Conservation (phyloP, 2,329 filamentous ascomycete species). For the Scedosporium boydii region DNA sequence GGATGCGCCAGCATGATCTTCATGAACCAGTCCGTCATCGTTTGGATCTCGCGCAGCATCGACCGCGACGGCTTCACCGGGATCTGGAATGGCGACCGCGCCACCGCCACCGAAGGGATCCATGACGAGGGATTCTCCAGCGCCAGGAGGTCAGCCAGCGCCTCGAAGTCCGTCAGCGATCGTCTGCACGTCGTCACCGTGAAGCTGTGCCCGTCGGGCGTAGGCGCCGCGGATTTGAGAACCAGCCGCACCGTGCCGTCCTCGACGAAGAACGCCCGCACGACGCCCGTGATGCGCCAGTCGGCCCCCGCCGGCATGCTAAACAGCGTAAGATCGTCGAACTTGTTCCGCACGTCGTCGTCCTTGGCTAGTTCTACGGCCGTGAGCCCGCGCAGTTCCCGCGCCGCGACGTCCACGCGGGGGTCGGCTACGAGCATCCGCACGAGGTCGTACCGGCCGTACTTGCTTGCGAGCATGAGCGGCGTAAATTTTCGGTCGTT, state of each 20-base stretch:
- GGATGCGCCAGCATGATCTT: conserved; percentile 79
- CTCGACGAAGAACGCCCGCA: conserved; percentile 93
- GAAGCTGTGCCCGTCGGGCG: conserved; percentile 69
- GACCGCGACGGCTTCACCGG: conserved; percentile 84
- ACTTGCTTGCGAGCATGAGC: conserved; percentile 97
- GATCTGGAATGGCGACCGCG: conserved; percentile 84
- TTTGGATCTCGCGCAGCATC: conserved; percentile 77
- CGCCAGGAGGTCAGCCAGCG: conserved; percentile 71
- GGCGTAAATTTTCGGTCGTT: conserved; percentile 95
- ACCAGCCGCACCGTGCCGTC: conserved; percentile 89
- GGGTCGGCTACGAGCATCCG: conserved; percentile 78
- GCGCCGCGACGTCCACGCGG: conserved; percentile 74
- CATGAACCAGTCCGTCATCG: conserved; percentile 78
- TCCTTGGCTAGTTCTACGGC: conserved; percentile 96
- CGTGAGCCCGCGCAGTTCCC: conserved; percentile 79
- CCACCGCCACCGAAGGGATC: conserved; percentile 69
- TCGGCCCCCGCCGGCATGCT: conserved; percentile 63
- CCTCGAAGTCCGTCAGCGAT: conserved; percentile 83
- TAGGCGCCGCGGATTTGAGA: conserved; percentile 84
- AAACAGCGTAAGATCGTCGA: conserved; percentile 86
- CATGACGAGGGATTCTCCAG: conserved; percentile 93
- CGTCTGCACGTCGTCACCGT: conserved; percentile 91
- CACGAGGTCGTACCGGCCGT: conserved; percentile 89
- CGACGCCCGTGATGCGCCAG: conserved; percentile 80
- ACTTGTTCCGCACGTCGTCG: conserved; percentile 91